These are phyloP conservation scores for Leucocoprinus leucothites DNA, from an alignment of 768 basidiomycete genomes.

Conservation along the genomic window DNA sequence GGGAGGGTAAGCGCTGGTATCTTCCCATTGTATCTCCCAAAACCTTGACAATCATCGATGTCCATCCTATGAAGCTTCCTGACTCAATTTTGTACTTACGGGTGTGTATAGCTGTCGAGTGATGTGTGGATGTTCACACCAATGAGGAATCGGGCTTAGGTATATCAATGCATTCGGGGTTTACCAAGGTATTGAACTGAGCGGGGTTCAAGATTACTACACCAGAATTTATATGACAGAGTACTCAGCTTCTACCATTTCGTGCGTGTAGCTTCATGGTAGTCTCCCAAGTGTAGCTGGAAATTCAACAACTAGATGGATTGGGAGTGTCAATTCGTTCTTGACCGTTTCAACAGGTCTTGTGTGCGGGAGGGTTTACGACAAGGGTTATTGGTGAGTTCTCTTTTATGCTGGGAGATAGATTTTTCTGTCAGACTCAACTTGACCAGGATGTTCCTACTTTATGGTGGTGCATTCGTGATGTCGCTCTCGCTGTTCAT, in stretches of 20 bases:
- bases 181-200: slow-evolving; percentile 32
- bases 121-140: too few relatives aligned
- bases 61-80: slow-evolving; percentile 33
- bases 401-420: slow-evolving; percentile 8
- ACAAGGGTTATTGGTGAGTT: slow-evolving; percentile 44
- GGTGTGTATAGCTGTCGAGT: slow-evolving; percentile 18
- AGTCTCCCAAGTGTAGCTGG: not conserved
- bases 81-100: slow-evolving; percentile 35
- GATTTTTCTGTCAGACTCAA: slow-evolving; percentile 14
- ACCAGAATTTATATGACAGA: slow-evolving; percentile 31
- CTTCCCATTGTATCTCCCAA: too few relatives aligned
- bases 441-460: slow-evolving; percentile 22
- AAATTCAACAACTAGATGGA: slow-evolving; percentile 14
- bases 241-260: slow-evolving; percentile 32
- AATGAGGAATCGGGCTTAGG: slow-evolving; percentile 18
- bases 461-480: slow-evolving; percentile 34
- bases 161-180: slow-evolving; percentile 38
- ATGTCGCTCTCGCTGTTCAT: slow-evolving; percentile 37
- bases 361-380: slow-evolving; percentile 39
- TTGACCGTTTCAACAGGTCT: slow-evolving; percentile 39
- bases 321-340: slow-evolving; percentile 39
- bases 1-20: not conserved
- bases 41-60: too few relatives aligned
- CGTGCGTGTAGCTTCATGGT: slow-evolving; percentile 23
- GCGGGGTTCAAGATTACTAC: slow-evolving; percentile 32